Conservation (phyloP, 2,329 filamentous ascomycete species). For the Scedosporium aurantiacum region DNA sequence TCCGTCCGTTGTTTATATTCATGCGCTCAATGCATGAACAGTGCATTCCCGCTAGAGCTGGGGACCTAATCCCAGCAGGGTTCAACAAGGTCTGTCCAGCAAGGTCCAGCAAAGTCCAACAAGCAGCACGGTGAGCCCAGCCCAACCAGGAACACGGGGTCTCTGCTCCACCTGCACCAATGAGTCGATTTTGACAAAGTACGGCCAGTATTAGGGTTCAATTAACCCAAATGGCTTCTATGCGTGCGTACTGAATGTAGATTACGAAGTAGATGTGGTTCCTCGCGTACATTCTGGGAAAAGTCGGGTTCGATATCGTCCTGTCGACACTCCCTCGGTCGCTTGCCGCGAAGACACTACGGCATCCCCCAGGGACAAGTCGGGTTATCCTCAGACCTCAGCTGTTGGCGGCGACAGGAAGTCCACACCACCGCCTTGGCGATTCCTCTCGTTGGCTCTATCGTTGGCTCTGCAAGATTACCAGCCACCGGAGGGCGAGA, state of each 20-base stretch:
- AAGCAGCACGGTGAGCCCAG: no score
- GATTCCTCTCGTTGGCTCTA: background rate
- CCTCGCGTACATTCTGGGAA: no score
- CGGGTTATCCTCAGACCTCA: background rate
- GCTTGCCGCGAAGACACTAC: background rate
- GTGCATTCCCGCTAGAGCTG: conserved; percentile 2
- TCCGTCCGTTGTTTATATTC: conserved; percentile 1
- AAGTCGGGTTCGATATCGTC: no score
- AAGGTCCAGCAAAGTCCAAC: background rate
- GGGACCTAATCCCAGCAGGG: background rate
- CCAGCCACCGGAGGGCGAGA: no score
- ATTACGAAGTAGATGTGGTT: no score
- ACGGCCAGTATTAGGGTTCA: background rate
- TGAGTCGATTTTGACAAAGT: background rate
- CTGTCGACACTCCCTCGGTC: no score
- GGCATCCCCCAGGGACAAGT: background rate
- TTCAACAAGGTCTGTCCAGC: background rate
- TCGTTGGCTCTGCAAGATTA: no score
- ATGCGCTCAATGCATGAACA: conserved; percentile 2
- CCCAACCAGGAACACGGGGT: background rate
- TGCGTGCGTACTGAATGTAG: background rate
- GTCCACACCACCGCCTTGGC: background rate
- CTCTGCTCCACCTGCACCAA: background rate
- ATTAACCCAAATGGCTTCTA: background rate
- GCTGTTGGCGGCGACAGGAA: no score